phyloP scores from a whole-genome alignment of 768 basidiomycete species.

The Lentinula guzmanii region DNA sequence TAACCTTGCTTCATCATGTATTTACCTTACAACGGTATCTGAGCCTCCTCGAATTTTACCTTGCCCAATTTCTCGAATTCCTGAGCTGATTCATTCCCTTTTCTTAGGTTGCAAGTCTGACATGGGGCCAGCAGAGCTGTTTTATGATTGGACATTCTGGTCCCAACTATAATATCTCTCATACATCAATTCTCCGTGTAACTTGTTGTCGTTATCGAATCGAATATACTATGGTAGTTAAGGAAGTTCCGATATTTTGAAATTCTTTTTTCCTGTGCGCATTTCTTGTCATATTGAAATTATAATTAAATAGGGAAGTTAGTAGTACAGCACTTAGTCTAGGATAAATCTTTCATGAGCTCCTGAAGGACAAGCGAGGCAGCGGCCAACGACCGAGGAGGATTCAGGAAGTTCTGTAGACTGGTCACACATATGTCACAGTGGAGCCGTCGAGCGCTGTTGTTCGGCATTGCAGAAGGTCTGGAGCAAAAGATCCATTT shows the following conservation, averaged over 20 bases:
- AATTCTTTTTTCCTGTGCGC: too few relatives aligned
- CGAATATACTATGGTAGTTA: neutral
- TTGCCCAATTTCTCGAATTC: conserved; percentile 1
- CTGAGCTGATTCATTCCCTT: conserved; percentile 9
- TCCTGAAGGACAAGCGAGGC: too few relatives aligned
- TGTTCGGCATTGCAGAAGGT: too few relatives aligned
- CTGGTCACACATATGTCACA: too few relatives aligned
- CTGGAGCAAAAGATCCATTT: too few relatives aligned
- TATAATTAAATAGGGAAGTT: too few relatives aligned
- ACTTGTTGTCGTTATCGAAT: neutral
- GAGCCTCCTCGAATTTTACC: conserved; percentile 31
- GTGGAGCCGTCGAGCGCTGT: too few relatives aligned
- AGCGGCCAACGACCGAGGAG: too few relatives aligned
- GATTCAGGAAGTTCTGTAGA: too few relatives aligned
- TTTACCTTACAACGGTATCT: conserved; percentile 83
- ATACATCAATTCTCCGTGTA: neutral
- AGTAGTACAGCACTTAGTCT: too few relatives aligned
- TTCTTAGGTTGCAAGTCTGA: neutral
- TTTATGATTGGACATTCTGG: neutral
- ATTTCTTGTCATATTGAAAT: too few relatives aligned
- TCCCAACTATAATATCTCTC: neutral
- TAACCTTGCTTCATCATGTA: conserved; percentile 40
- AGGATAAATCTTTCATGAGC: too few relatives aligned
- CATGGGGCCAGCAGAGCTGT: neutral
- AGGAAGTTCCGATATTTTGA: conserved; percentile 31